Base-by-base conservation (phyloP, 345 rosid species). In the Rhizophora apiculata region DNA sequence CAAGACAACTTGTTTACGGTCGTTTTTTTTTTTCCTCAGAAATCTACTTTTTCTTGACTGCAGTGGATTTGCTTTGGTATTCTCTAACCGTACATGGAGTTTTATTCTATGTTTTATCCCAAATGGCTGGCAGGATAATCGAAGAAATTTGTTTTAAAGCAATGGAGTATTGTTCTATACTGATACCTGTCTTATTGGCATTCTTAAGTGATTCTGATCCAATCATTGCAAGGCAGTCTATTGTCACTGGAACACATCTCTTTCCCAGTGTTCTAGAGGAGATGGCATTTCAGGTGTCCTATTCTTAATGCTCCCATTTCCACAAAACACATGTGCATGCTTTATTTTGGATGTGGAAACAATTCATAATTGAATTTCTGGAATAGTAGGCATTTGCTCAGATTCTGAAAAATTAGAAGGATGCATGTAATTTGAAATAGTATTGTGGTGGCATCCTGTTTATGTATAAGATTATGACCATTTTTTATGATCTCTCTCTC, bases 61-160 rank as follows among this genome's bases (percentile, higher is more conserved):
- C 37, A 34, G 37, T 34, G 37, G 37, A 34, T 34, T 34, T 34
- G 2, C 59, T 55, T 21, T 22, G 24, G 27, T 9, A 49, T 37
- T 29, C 39, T 3, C 7, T 21, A 19, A 52, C 37, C 10, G 0
- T 46, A 8, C 16, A 4, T 32, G 32, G 34, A 46, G 5, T 60
- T 49, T 43, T 11, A 21, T 21, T 19, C 18, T 43, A 37, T 32
- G 49, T 32, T 46, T 61, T 3, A 24, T 27, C 55, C 36, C 32
- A 22, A 66, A 11, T 83, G 78, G 64, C 65, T 83, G 76, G 62
- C 88, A 95, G 99, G 97, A 78, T 85, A 64, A 82, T 95, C 72
- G 96, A 85, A 80, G 96, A 88, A 68, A 74, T 88, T 75, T 87
- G 93, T 49, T 76, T 85, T 75, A 88, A 78, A 83, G 86, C 81